A percentile compares a stretch with the other conserved stretches of the same genome.
Conservation (phyloP, 441 rosid genomes). For the Syzygium syzygioides region DNA sequence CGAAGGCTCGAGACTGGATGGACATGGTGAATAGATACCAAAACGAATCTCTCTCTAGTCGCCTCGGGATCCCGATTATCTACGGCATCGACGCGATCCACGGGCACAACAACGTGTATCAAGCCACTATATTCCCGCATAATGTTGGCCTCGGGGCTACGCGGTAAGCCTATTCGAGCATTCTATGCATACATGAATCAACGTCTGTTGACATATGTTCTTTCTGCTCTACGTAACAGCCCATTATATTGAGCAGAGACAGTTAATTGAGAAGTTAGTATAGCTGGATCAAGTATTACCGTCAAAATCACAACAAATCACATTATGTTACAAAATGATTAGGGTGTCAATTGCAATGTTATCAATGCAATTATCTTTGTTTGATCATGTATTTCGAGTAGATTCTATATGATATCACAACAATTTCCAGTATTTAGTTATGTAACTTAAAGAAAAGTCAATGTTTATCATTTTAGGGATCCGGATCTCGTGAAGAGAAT, state of each 20-base stretch:
- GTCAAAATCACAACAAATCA: background rate
- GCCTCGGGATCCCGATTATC: slow-evolving; percentile 71
- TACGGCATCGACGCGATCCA: slow-evolving; percentile 9
- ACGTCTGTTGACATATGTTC: background rate
- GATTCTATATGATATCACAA: background rate
- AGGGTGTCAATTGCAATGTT: background rate
- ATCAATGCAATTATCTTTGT: background rate
- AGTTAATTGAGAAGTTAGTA: background rate
- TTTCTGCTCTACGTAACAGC: background rate
- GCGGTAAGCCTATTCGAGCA: slow-evolving; percentile 24
- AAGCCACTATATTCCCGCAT: slow-evolving; percentile 48
- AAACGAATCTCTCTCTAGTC: slow-evolving; percentile 47
- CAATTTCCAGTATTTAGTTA: background rate
- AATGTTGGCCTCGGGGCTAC: slow-evolving; percentile 72
- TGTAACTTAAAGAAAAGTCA: background rate
- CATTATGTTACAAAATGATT: background rate
- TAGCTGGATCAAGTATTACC: background rate
- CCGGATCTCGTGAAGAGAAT: slow-evolving; percentile 48
- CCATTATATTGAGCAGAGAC: background rate
- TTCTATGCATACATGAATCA: background rate
- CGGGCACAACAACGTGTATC: slow-evolving; percentile 12
- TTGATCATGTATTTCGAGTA: background rate
- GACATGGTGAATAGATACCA: slow-evolving; percentile 44
- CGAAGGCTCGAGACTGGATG: slow-evolving; percentile 50
- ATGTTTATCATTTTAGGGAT: slow-evolving; percentile 25